Base-by-base conservation (phyloP, 1,139 yeast genomes). In the Magnusiomyces fungicola region DNA sequence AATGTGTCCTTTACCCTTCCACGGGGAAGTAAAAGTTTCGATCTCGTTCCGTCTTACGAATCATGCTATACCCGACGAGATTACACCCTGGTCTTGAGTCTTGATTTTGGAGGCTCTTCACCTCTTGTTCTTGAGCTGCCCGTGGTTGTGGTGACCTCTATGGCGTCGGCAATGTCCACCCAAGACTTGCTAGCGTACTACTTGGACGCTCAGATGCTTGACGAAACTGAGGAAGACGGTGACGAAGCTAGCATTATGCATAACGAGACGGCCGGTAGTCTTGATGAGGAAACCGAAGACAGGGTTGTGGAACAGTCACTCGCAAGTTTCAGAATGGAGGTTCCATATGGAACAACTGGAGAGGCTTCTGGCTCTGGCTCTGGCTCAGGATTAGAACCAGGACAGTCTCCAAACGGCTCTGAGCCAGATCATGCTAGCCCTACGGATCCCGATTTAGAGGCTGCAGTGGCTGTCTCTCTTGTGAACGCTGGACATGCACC, bases 31-130 rank as follows among this genome's bases (percentile, higher is more conserved):
- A 41, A 23, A 23, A 23, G 25, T 6, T n/a, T 9, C n/a, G 36
- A 32, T 14, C 24, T 41, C 5, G 16, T 41, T 7, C 44, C 44
- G 5, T 18, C 33, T 9, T 41, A 41, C 18, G 36, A 41, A 19
- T 41, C 44, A 4, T 41, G 44, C 24, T 41, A 41, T 24, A 41
- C 44, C n/a, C 16, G 16, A 24, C 44, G 44, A 12, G 44, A 41
- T 14, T 30, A 41, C 23, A 41, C 44, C 16, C 34, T 41, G 21
- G 34, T 41, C 14, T 24, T 41, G 9, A 29, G 25, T 30, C 36
- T 41, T 10, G 44, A 29, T 16, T 41, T 41, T 4, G 22, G 41
- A 9, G 36, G 36, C 36, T 32, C 36, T n/a, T n/a, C n/a, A 32
- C 36, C 36, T 32, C n/a, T 32, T 14, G 36, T 32, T 9, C 16